These are phyloP conservation scores for rapeseed (Brassica napus) DNA, from an alignment of 345 rosid genomes.

Conservation along the genomic window Da-Ae NC_063452.1:1228001-1228500, in stretches of 20 bases:
- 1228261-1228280: conserved; percentile 1
- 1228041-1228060: not conserved
- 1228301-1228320: not conserved
- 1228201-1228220: too few relatives aligned
- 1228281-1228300: conserved; percentile 25
- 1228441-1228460: not conserved
- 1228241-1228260: not conserved
- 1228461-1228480: not conserved
- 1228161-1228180: too few relatives aligned
- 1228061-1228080: not conserved
- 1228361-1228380: not conserved
- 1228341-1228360: not conserved
- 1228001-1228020: not conserved
- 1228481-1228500: conserved; percentile 22
- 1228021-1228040: not conserved
- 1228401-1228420: conserved; percentile 12
- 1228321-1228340: not conserved
- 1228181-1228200: too few relatives aligned
- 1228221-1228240: not conserved
- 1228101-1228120: not conserved
- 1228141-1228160: conserved; percentile 4
- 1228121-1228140: conserved; percentile 13
- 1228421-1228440: conserved; percentile 14
- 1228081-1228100: not conserved
- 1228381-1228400: not conserved